phyloP scores from a whole-genome alignment of 2,329 filamentous ascomycete genomes.

The Mycosphaerelloides madeirae region DNA sequence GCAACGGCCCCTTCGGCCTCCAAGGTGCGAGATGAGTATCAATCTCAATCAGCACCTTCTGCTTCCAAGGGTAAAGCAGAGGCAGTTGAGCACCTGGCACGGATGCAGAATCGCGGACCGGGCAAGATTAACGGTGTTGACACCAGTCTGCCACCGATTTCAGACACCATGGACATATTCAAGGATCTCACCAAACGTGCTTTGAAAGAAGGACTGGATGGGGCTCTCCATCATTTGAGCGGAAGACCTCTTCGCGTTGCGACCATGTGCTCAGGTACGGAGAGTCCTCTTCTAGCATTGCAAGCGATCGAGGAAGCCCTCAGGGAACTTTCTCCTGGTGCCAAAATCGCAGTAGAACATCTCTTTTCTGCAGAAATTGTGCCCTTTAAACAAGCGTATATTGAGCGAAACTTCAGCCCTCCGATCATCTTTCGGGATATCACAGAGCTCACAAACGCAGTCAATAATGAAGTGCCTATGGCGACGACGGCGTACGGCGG shows the following conservation, averaged over 20 bases:
- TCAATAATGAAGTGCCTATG: slow-evolving; percentile 18
- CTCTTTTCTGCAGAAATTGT: slow-evolving; percentile 46
- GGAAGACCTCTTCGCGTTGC: slow-evolving; percentile 50
- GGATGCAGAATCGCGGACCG: too few relatives aligned
- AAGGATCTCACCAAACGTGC: slow-evolving; percentile 42
- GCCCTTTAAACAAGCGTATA: slow-evolving; percentile 44
- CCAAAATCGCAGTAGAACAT: slow-evolving; percentile 32
- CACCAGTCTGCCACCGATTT: slow-evolving; percentile 42
- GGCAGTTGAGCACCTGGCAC: too few relatives aligned
- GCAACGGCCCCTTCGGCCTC: background rate
- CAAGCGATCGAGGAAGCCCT: slow-evolving; percentile 48
- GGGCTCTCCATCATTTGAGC: slow-evolving; percentile 34
- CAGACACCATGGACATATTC: slow-evolving; percentile 48
- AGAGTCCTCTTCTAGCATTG: slow-evolving; percentile 65
- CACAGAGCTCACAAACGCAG: slow-evolving; percentile 34
- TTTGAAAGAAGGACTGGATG: slow-evolving; percentile 30
- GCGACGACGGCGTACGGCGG: slow-evolving; percentile 63
- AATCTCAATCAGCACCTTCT: background rate
- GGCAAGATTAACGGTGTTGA: slow-evolving; percentile 20
- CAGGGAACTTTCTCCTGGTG: slow-evolving; percentile 13
- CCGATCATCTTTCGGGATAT: slow-evolving; percentile 43
- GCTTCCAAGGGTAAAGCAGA: too few relatives aligned
- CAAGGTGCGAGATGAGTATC: background rate
- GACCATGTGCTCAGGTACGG: slow-evolving; percentile 75
- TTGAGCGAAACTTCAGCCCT: slow-evolving; percentile 43